Evolutionary conservation across 805 yeast species (phyloP).

Genomic region (Saccharomyces paradoxus): DNA sequence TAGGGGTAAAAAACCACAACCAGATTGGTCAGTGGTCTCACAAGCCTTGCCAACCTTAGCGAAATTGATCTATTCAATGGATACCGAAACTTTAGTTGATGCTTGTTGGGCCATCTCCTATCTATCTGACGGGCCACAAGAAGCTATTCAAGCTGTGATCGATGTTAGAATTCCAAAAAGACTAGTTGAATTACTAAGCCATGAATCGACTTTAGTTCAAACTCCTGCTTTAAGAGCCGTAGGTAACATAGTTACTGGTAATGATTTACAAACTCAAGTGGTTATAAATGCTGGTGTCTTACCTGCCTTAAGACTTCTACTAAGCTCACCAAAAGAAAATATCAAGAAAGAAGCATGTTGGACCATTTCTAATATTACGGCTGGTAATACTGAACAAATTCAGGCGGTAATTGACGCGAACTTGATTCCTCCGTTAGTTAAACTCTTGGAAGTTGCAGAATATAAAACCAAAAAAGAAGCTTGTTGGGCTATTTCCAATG

Average conservation of each 20-base stretch:
- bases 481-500: constrained; percentile 98
- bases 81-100: constrained; percentile 88
- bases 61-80: constrained; percentile 80
- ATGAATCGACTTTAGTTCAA: constrained; percentile 78
- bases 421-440: constrained; percentile 82
- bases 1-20: constrained; percentile 93
- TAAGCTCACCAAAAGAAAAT: constrained; percentile 80
- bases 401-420: constrained; percentile 95
- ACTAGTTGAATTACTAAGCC: constrained; percentile 81
- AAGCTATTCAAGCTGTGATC: constrained; percentile 92
- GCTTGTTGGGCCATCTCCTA: constrained; percentile 99
- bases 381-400: constrained; percentile 91
- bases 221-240: constrained; percentile 96
- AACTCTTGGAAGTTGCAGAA: constrained; percentile 73
- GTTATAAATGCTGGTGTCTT: constrained; percentile 90
- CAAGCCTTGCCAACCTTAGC: constrained; percentile 87
- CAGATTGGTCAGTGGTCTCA: constrained; percentile 85
- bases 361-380: constrained; percentile 97
- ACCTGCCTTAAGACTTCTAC: constrained; percentile 71
- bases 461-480: constrained; percentile 97
- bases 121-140: constrained; percentile 84
- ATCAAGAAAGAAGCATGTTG: constrained; percentile 97
- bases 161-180: constrained; percentile 94
- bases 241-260: constrained; percentile 97
- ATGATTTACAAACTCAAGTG: constrained; percentile 89